These are phyloP conservation scores for Nothophoma quercina DNA, from an alignment of 2,329 filamentous ascomycete genomes.

Conservation along the genomic window DNA sequence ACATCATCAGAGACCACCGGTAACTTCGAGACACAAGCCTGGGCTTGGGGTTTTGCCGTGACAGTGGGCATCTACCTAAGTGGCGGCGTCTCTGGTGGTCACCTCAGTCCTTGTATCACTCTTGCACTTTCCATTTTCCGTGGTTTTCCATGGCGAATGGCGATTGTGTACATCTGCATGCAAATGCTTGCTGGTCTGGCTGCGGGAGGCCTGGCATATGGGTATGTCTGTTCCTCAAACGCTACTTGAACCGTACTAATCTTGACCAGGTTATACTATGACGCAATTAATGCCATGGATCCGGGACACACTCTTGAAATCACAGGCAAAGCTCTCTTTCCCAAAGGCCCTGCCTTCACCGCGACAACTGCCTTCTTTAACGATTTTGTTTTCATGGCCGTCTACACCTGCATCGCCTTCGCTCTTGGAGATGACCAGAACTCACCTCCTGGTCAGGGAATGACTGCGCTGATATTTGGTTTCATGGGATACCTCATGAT, in stretches of 20 bases:
- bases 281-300: conserved; percentile 70
- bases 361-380: conserved; percentile 73
- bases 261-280: conserved; percentile 40
- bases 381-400: conserved; percentile 70
- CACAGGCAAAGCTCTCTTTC: conserved; percentile 67
- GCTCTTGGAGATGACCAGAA: conserved; percentile 63
- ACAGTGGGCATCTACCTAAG: conserved; percentile 60
- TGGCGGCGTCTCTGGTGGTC: conserved; percentile 57
- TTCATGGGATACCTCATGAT: conserved; percentile 36
- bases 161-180: conserved; percentile 59
- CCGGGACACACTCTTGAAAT: conserved; percentile 39
- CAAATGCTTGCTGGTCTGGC: conserved; percentile 62
- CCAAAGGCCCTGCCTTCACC: conserved; percentile 64
- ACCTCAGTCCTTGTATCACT: conserved; percentile 58
- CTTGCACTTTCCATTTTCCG: conserved; percentile 58
- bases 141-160: conserved; percentile 66
- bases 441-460: conserved; percentile 52
- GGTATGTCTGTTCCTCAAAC: conserved; percentile 52
- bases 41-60: conserved; percentile 62
- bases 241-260: conserved; percentile 44
- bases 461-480: conserved; percentile 58
- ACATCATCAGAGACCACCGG: conserved; percentile 54
- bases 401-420: conserved; percentile 75
- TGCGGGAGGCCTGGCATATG: conserved; percentile 53
- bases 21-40: conserved; percentile 40